Evolutionary conservation across 2,329 filamentous ascomycete genomes (phyloP).

Genomic region (Curvularia lunata): DNA sequence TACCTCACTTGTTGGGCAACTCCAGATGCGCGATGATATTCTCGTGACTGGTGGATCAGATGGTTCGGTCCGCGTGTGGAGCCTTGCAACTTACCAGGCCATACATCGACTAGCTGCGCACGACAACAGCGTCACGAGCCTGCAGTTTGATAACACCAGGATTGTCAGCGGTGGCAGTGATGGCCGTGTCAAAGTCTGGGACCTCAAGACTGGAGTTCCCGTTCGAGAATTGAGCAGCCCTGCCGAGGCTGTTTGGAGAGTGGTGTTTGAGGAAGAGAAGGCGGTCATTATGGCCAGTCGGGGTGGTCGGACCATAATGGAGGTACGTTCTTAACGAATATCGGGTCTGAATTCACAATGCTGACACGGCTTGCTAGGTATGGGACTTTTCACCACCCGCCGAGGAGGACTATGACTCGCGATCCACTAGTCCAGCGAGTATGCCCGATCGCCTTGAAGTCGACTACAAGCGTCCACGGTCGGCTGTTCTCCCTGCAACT

Average conservation of each 20-base stretch:
- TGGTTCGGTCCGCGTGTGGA: slow-evolving; percentile 96
- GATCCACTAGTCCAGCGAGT: slow-evolving; percentile 52
- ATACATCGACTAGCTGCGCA: slow-evolving; percentile 95
- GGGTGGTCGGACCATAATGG: slow-evolving; percentile 89
- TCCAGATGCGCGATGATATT: slow-evolving; percentile 94
- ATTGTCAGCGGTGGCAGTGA: slow-evolving; percentile 97
- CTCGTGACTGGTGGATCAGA: slow-evolving; percentile 96
- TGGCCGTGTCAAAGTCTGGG: slow-evolving; percentile 98
- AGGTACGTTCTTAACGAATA: slow-evolving; percentile 65
- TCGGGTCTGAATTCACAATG: slow-evolving; percentile 6
- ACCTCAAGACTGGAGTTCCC: slow-evolving; percentile 86
- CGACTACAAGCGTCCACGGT: slow-evolving; percentile 42
- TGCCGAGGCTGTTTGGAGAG: slow-evolving; percentile 94
- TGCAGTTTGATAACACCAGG: slow-evolving; percentile 95
- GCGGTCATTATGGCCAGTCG: slow-evolving; percentile 93
- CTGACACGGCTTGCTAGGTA: slow-evolving; percentile 64
- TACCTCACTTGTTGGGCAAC: slow-evolving; percentile 92
- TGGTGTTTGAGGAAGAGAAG: slow-evolving; percentile 98
- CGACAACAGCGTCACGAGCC: slow-evolving; percentile 96
- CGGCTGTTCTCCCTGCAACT: slow-evolving; percentile 37
- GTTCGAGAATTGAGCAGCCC: slow-evolving; percentile 90
- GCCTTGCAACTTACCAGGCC: slow-evolving; percentile 83
- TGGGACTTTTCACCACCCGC: slow-evolving; percentile 89
- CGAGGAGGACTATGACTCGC: slow-evolving; percentile 55
- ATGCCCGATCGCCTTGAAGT: slow-evolving; percentile 50